Percentiles rank a stretch among this genome's conserved stretches.
Conservation (phyloP, 345 rosid genomes). For the Euphorbia pulcherrima region DNA sequence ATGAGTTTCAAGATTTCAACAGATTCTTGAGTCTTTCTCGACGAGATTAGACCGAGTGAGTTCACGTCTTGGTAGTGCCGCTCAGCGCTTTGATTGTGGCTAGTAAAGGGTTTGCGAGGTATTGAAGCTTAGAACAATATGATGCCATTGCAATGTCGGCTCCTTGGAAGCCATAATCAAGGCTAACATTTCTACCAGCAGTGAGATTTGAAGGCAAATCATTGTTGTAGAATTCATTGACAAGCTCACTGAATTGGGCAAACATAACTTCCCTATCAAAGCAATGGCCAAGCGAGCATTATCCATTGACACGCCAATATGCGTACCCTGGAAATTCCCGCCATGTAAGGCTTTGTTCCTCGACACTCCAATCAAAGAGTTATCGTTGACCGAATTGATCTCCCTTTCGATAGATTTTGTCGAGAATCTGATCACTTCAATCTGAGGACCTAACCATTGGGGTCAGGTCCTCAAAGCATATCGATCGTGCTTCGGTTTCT, state of each 20-base stretch:
- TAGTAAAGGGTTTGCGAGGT: slow-evolving; percentile 26
- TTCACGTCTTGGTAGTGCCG: slow-evolving; percentile 28
- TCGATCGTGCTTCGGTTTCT: slow-evolving; percentile 28
- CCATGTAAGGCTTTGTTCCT: slow-evolving; percentile 28
- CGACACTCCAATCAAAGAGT: slow-evolving; percentile 24
- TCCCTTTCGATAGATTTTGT: slow-evolving; percentile 30
- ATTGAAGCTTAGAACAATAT: slow-evolving; percentile 28
- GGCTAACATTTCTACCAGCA: slow-evolving; percentile 22
- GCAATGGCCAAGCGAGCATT: slow-evolving; percentile 23
- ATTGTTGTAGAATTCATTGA: slow-evolving; percentile 24
- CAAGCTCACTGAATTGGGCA: slow-evolving; percentile 28
- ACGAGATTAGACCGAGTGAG: slow-evolving; percentile 23
- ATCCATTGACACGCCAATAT: slow-evolving; percentile 27
- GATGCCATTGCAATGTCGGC: slow-evolving; percentile 29
- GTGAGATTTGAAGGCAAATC: slow-evolving; percentile 28
- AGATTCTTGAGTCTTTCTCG: slow-evolving; percentile 26
- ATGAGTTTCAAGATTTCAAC: slow-evolving; percentile 26
- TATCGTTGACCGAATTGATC: slow-evolving; percentile 24
- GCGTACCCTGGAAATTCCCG: slow-evolving; percentile 27
- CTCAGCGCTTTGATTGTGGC: slow-evolving; percentile 25
- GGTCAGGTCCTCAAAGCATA: slow-evolving; percentile 25
- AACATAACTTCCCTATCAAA: slow-evolving; percentile 20
- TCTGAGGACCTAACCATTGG: slow-evolving; percentile 25
- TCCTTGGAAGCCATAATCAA: slow-evolving; percentile 28
- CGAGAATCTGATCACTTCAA: slow-evolving; percentile 23